These are phyloP conservation scores for Suillus weaverae DNA, from an alignment of 768 basidiomycete genomes.

Conservation along the genomic window DNA sequence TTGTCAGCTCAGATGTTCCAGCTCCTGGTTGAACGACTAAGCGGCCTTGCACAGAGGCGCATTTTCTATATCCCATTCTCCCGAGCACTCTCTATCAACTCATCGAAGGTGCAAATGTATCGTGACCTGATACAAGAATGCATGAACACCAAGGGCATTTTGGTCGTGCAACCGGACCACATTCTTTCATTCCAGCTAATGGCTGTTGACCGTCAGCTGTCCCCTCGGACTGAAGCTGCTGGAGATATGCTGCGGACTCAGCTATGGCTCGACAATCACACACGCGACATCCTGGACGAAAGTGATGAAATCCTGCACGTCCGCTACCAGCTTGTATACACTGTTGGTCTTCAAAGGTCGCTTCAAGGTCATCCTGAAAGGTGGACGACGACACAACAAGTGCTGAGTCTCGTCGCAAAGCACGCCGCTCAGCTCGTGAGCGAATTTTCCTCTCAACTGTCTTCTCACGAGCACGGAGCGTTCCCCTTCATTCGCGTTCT, in stretches of 20 bases:
- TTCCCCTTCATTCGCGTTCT: slow-evolving; percentile 18
- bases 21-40: slow-evolving; percentile 42
- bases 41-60: slow-evolving; percentile 45
- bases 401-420: slow-evolving; percentile 26
- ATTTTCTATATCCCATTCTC: slow-evolving; percentile 53
- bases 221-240: slow-evolving; percentile 5
- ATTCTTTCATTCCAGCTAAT: slow-evolving; percentile 51
- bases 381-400: slow-evolving; percentile 28
- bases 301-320: not conserved
- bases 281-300: not conserved
- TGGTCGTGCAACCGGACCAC: slow-evolving; percentile 55
- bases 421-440: slow-evolving; percentile 15
- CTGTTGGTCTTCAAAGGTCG: not conserved
- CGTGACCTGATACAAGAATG: slow-evolving; percentile 39
- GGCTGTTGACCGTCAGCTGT: slow-evolving; percentile 38
- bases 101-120: slow-evolving; percentile 24
- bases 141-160: slow-evolving; percentile 38
- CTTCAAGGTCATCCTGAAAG: not conserved
- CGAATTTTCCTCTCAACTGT: slow-evolving; percentile 14
- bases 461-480: slow-evolving; percentile 3
- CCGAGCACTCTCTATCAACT: slow-evolving; percentile 33
- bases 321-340: not conserved
- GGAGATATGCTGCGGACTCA: slow-evolving; percentile 28
- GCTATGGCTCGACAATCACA: not conserved
- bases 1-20: slow-evolving; percentile 50